These are phyloP conservation scores for Apostasia shenzhenica DNA, from an alignment of 106 monocot species.

Conservation along the genomic window DNA sequence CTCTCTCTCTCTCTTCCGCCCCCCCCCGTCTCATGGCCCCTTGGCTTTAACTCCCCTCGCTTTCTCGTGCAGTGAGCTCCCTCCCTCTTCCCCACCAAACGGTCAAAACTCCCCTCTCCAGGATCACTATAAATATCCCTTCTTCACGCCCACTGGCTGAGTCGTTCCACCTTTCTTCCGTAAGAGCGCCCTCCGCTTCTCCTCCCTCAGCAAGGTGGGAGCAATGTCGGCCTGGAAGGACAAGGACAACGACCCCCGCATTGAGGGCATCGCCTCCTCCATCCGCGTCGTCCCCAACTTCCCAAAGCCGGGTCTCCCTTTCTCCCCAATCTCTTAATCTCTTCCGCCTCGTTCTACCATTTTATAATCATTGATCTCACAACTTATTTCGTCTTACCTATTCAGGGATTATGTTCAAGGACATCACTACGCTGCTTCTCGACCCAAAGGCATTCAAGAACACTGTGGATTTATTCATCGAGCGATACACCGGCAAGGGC, in stretches of 20 bases:
- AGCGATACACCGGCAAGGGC: conserved; percentile 51
- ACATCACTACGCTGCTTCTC: conserved; percentile 74
- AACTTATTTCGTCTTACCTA: neutral
- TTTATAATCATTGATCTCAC: neutral
- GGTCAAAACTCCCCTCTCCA: too few relatives aligned
- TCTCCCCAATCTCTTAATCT: neutral
- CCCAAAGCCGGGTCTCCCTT: conserved; percentile 47
- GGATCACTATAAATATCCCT: too few relatives aligned
- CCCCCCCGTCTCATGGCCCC: too few relatives aligned
- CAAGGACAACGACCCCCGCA: conserved; percentile 27
- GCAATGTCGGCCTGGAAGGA: conserved; percentile 35
- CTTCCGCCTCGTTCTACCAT: neutral
- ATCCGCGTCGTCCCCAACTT: conserved; percentile 64
- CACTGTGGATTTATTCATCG: conserved; percentile 67
- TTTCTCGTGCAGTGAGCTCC: too few relatives aligned
- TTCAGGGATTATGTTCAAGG: conserved; percentile 77
- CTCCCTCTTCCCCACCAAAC: too few relatives aligned
- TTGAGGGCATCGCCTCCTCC: conserved; percentile 40
- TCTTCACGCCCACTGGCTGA: neutral
- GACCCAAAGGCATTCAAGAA: conserved; percentile 58
- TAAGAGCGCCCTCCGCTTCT: too few relatives aligned
- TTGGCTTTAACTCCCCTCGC: too few relatives aligned
- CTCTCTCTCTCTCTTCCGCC: too few relatives aligned
- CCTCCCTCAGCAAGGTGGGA: neutral
- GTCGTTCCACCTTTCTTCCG: too few relatives aligned